Evolutionary conservation across 1,284 basidiomycete genomes (phyloP).

Genomic region (Ustilago hordei): DNA sequence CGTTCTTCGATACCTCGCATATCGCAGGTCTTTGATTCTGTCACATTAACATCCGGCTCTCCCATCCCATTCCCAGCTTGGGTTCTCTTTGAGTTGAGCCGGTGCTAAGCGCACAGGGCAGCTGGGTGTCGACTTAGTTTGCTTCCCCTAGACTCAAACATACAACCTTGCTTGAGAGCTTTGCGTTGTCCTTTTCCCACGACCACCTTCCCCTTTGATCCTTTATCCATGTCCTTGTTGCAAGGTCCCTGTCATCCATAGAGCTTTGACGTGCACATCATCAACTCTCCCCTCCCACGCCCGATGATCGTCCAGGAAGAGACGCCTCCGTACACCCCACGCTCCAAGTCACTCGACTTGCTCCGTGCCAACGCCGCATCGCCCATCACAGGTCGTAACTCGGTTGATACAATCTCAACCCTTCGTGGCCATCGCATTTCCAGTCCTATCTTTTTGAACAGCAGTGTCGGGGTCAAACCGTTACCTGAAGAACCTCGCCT

Average conservation of each 20-base stretch:
- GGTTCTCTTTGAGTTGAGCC: background rate
- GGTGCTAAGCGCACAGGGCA: background rate
- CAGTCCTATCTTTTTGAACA: constrained; percentile 37
- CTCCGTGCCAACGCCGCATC: constrained; percentile 19
- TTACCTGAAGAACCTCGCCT: constrained; percentile 1
- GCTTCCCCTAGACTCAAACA: background rate
- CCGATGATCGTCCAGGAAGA: constrained; percentile 3
- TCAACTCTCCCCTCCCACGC: constrained; percentile 2
- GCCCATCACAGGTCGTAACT: constrained; percentile 14
- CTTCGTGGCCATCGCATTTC: constrained; percentile 32
- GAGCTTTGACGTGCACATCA: constrained; percentile 16
- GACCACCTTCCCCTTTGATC: background rate
- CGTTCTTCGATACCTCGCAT: constrained; percentile 1
- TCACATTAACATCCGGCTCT: constrained; percentile 5
- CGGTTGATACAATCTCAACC: constrained; percentile 27
- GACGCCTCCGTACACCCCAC: constrained; percentile 22
- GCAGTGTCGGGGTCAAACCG: constrained; percentile 30
- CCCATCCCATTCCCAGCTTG: too few relatives aligned
- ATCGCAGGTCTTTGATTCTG: constrained; percentile 2
- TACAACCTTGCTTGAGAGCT: background rate
- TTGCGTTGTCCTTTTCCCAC: background rate
- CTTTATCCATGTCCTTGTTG: background rate
- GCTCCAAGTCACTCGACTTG: constrained; percentile 36
- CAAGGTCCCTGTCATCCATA: constrained; percentile 3
- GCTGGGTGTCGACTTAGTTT: background rate